These are phyloP conservation scores for Penicillium parvum DNA, from an alignment of 495 filamentous ascomycete species.

Conservation along the genomic window DNA sequence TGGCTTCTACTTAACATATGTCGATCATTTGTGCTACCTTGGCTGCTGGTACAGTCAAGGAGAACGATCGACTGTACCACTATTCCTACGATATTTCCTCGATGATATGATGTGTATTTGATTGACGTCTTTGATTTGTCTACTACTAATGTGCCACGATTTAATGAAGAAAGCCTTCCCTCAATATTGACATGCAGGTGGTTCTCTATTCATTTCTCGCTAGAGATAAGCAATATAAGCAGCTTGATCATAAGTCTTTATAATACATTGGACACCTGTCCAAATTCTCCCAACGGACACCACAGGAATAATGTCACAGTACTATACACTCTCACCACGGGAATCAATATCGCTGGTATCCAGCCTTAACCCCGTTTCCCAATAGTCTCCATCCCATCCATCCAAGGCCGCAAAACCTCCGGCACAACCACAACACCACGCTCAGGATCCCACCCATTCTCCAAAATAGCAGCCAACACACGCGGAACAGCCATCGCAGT, in stretches of 20 bases:
- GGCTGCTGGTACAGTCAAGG: constrained; percentile 16
- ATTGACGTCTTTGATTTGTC: constrained; percentile 6
- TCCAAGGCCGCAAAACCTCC: constrained; percentile 71
- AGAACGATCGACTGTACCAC: constrained; percentile 4
- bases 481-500: constrained; percentile 90
- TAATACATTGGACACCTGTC: too few relatives aligned
- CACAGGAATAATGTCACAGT: not conserved
- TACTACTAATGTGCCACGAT: constrained; percentile 22
- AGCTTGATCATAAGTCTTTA: too few relatives aligned
- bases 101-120: constrained; percentile 19
- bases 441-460: constrained; percentile 81
- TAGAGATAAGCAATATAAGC: too few relatives aligned
- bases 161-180: constrained; percentile 15
- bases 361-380: constrained; percentile 8
- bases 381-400: constrained; percentile 71
- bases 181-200: too few relatives aligned
- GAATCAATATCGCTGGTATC: not conserved
- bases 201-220: too few relatives aligned
- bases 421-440: constrained; percentile 65
- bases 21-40: constrained; percentile 1
- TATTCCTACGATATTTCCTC: constrained; percentile 1
- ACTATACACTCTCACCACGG: constrained; percentile 7
- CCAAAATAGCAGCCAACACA: constrained; percentile 84
- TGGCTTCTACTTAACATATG: too few relatives aligned
- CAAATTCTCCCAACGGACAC: too few relatives aligned